Conservation (phyloP, 2,329 filamentous ascomycete species). For the Nakataea oryzae region DNA sequence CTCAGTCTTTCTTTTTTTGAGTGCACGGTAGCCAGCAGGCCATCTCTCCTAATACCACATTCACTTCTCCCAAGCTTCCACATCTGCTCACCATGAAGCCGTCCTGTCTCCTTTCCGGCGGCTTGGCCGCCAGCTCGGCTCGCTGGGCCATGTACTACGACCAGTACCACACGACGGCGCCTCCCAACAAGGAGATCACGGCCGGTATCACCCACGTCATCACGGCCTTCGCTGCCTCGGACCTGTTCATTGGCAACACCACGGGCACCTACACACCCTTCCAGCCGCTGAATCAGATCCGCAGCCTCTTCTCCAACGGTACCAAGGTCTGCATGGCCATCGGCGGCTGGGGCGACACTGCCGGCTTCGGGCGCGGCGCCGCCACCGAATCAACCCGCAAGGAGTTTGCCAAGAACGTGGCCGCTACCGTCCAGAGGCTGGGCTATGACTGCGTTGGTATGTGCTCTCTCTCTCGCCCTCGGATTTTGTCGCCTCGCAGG, state of each 20-base stretch:
- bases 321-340: slow-evolving; percentile 54
- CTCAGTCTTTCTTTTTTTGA: slow-evolving; percentile 1
- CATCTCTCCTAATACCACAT: background rate
- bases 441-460: slow-evolving; percentile 51
- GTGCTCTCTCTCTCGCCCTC: slow-evolving; percentile 10
- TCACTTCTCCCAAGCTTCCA: background rate
- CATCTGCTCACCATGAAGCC: background rate
- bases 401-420: slow-evolving; percentile 47
- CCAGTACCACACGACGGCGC: slow-evolving; percentile 6
- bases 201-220: slow-evolving; percentile 39
- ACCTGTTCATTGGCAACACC: slow-evolving; percentile 32
- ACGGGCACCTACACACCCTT: slow-evolving; percentile 39
- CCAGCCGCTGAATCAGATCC: slow-evolving; percentile 36
- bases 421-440: slow-evolving; percentile 37
- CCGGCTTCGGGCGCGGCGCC: slow-evolving; percentile 41
- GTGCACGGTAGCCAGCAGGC: background rate
- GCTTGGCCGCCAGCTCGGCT: background rate
- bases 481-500: background rate
- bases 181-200: slow-evolving; percentile 6
- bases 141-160: slow-evolving; percentile 7
- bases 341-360: slow-evolving; percentile 54
- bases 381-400: slow-evolving; percentile 34
- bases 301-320: slow-evolving; percentile 37
- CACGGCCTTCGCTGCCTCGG: slow-evolving; percentile 39
- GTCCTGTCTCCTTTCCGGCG: background rate